Evolutionary conservation across 2,329 filamentous ascomycete species (phyloP), one percentile per base, ranked within the genome.

Genomic region (Aspergillus persii): DNA sequence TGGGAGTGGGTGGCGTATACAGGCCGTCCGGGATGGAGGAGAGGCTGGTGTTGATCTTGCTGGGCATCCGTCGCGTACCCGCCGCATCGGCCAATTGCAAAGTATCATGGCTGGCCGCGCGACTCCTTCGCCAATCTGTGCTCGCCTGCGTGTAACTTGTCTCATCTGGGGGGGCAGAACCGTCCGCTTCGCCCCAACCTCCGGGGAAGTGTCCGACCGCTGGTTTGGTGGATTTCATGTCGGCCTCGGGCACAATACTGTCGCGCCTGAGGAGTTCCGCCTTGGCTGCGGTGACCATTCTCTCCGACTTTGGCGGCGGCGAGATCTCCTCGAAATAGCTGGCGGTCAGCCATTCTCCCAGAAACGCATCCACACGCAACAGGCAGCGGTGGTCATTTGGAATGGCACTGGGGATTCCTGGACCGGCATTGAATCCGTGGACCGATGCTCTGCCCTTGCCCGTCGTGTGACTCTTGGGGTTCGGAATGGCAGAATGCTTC

Each of bases 301-400:
- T 84, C 3, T 89, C 85, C 3, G 92, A 94, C 48, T 87, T 86
- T 0, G 95, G 95, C 9, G 95, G 95, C 3, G 92, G 91, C 0
- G 90, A 94, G 64, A 97, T 97, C 54, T 90, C 84, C 63, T 96
- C 92, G 69, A 94, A 99, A 74, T 99, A 99, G 70, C 93, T 89
- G 1, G 92, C 91, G 2, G 90, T 91, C 31, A 98, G 82, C 95
- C 95, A 99, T 80, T 99, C 95, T 52, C 95, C 94, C 0, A 99
- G 82, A 71, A 96, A 97, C 0, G 93, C 89, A 76, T 99, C 95
- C 5, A 99, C 83, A 0, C 95, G 89, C 51, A 99, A 77, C 8
- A 74, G 62, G 46, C 68, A 69, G 31, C 69, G 69, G 26, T 61
- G 55, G 51, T 63, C 66, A 12, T 23, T 33, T 26, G 56, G 30